A percentile compares a stretch with the other conserved stretches of the same genome.
These are phyloP conservation scores for Blastocystis sp. DNA, from an alignment of 352 stramenopile species.

Conservation along the genomic window DNA sequence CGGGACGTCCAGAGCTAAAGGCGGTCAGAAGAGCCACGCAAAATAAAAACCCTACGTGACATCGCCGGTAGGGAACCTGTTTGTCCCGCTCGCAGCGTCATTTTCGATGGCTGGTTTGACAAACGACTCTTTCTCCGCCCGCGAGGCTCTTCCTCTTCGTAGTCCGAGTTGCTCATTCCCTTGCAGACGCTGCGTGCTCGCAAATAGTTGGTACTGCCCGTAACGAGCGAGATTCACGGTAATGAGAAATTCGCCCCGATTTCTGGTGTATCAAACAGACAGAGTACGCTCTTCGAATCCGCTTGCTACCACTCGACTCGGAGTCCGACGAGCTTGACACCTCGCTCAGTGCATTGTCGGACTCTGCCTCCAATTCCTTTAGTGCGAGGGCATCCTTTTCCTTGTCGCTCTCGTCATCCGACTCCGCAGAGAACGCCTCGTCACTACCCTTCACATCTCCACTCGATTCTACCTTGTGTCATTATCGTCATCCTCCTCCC, in stretches of 20 bases:
- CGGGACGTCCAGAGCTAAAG: not conserved
- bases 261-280: conserved; percentile 36
- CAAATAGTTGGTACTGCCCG: not conserved
- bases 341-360: conserved; percentile 6
- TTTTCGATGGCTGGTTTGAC: not conserved
- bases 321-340: not conserved
- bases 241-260: not conserved
- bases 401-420: conserved; percentile 35
- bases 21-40: not conserved
- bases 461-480: conserved; percentile 35
- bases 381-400: conserved; percentile 31
- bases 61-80: not conserved
- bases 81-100: not conserved
- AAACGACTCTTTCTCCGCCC: conserved; percentile 4
- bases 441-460: conserved; percentile 4
- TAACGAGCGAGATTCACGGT: not conserved
- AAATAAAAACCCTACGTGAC: not conserved
- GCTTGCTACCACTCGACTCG: not conserved
- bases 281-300: not conserved
- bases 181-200: not conserved
- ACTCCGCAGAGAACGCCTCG: conserved; percentile 39
- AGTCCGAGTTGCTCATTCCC: conserved; percentile 25
- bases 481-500: not conserved
- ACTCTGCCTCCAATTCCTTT: conserved; percentile 52
- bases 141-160: conserved; percentile 10